A percentile compares a stretch with the other conserved stretches of the same genome.
phyloP scores from a whole-genome alignment of 2,329 filamentous ascomycete species.

The Sphaerulina vaccinii region DNA sequence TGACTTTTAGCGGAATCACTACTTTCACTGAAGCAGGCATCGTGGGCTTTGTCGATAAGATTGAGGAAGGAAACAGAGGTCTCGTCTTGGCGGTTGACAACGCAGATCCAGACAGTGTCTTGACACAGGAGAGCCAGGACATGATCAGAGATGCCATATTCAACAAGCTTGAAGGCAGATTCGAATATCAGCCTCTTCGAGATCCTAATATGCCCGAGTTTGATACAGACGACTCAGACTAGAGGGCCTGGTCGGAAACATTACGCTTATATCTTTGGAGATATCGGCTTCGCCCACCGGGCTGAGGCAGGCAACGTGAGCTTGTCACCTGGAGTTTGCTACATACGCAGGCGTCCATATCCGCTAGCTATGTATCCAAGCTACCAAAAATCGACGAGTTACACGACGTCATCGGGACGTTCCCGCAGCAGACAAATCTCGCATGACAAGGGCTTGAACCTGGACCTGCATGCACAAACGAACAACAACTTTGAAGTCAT shows the following conservation, averaged over 20 bases:
- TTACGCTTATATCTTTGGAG: too few species aligned
- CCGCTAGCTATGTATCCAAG: neutral
- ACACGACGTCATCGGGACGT: constrained; percentile 12
- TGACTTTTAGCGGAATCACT: constrained; percentile 57
- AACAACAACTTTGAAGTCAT: constrained; percentile 1
- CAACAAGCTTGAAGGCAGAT: constrained; percentile 43
- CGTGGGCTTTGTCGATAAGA: constrained; percentile 43
- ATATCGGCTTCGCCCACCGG: too few species aligned
- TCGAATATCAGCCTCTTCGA: constrained; percentile 47
- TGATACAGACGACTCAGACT: constrained; percentile 46
- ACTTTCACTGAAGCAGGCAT: constrained; percentile 56
- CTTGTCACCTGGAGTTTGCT: neutral
- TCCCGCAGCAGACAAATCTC: constrained; percentile 13
- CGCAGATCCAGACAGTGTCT: constrained; percentile 43
- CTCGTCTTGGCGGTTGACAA: constrained; percentile 46
- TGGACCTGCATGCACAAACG: constrained; percentile 5
- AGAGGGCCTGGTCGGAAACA: constrained; percentile 8
- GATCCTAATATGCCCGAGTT: constrained; percentile 49
- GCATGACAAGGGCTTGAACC: constrained; percentile 2
- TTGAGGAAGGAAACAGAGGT: constrained; percentile 44
- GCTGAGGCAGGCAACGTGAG: too few species aligned
- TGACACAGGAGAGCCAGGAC: constrained; percentile 42
- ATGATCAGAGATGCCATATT: constrained; percentile 40
- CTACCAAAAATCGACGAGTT: neutral
- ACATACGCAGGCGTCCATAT: neutral